Conservation (phyloP, 495 filamentous ascomycete species). For the Amniculicola lignicola region DNA sequence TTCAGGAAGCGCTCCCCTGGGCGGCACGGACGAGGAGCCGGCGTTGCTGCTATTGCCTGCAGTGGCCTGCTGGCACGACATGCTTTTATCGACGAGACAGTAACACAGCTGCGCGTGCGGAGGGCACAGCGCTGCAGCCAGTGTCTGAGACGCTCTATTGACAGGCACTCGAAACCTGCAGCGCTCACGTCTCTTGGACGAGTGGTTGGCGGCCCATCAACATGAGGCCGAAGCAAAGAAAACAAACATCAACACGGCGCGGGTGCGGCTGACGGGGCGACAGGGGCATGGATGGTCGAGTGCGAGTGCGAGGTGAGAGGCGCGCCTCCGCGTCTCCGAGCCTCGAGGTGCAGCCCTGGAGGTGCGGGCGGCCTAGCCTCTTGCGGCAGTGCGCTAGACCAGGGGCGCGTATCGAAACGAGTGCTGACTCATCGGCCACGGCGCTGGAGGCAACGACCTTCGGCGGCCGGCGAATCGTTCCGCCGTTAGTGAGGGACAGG, state of each 20-base stretch:
- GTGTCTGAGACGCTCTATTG: constrained; percentile 8
- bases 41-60: constrained; percentile 15
- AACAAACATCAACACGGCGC: not conserved
- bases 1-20: not conserved
- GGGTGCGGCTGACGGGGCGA: constrained; percentile 3
- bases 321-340: constrained; percentile 15
- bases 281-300: not conserved
- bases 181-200: not conserved
- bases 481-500: no score
- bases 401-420: no score
- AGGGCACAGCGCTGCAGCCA: constrained; percentile 3
- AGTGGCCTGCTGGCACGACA: constrained; percentile 1
- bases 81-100: not conserved
- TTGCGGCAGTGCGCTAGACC: no score
- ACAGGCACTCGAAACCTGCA: constrained; percentile 10
- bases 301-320: not conserved
- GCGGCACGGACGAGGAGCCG: not conserved
- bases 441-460: no score
- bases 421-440: no score
- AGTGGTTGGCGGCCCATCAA: constrained; percentile 5
- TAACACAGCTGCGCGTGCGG: constrained; percentile 5
- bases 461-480: no score
- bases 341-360: no score
- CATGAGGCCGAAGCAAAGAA: constrained; percentile 18
- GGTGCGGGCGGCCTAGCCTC: no score